Conservation (phyloP, 805 yeast species). For the Candida endomychidarum region DNA sequence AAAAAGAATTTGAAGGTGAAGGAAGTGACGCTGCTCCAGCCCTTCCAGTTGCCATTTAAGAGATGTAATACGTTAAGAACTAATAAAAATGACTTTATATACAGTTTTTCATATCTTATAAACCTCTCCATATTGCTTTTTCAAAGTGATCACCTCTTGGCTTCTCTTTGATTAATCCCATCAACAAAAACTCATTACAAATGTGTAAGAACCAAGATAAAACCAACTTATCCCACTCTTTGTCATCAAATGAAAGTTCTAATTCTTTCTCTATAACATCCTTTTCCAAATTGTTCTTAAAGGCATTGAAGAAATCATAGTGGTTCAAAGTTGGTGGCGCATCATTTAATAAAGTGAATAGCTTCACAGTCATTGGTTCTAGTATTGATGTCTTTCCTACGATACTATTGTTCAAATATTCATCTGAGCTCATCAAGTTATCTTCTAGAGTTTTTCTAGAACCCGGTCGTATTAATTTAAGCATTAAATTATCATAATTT, state of each 20-base stretch:
- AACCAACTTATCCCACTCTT: slow-evolving; percentile 60
- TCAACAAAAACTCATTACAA: slow-evolving; percentile 63
- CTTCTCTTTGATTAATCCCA: slow-evolving; percentile 68
- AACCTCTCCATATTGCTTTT: slow-evolving; percentile 68
- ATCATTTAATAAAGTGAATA: slow-evolving; percentile 74
- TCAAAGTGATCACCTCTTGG: slow-evolving; percentile 66
- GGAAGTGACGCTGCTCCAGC: too few relatives aligned
- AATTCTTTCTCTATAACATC: slow-evolving; percentile 22
- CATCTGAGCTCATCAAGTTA: slow-evolving; percentile 23
- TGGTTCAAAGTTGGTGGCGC: slow-evolving; percentile 69
- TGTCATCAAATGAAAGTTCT: slow-evolving; percentile 22
- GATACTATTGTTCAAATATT: slow-evolving; percentile 8
- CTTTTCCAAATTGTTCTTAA: slow-evolving; percentile 47
- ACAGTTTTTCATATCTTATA: slow-evolving; percentile 20
- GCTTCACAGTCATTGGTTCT: slow-evolving; percentile 51
- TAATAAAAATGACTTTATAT: too few relatives aligned
- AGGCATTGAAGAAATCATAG: slow-evolving; percentile 65
- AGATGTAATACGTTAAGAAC: too few relatives aligned
- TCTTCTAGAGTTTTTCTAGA: slow-evolving; percentile 30
- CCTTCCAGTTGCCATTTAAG: neutral
- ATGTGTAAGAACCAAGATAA: slow-evolving; percentile 76
- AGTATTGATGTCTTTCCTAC: neutral
- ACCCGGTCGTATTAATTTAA: slow-evolving; percentile 37
- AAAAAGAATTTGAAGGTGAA: too few relatives aligned
- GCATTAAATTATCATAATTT: slow-evolving; percentile 38